Base-by-base conservation (phyloP, 331 rosid genomes). In the Malus hybrid region DNA sequence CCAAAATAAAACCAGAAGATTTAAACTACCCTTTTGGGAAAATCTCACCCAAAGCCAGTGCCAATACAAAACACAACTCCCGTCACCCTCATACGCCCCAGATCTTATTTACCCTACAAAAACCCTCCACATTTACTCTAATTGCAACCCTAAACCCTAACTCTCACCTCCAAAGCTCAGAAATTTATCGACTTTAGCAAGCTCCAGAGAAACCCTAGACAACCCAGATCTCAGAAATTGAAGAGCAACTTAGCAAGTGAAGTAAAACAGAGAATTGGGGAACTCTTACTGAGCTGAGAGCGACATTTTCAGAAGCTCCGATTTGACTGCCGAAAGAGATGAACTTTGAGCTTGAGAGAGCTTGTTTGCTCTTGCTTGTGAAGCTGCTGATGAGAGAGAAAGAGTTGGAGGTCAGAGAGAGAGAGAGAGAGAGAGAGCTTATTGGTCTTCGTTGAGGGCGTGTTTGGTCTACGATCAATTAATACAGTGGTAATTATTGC, bases 41-140 rank as follows among this genome's bases (percentile, higher is more conserved):
- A 69, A 65, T 67, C 79, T 84, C 88, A 89, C 72, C 91, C 91
- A 75, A 89, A 87, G 63, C 86, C 90, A 82, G 83, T 83, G 16
- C 86, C 85, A 74, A 85, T 77, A 79, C 86, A 85, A 74, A 52
- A 80, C 69, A 78, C 78, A 77, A 80, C 31, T 60, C 82, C 79
- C 18, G 71, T 81, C 34, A 80, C 63, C 85, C 80, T 83, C 88
- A 85, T 87, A 80, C 79, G 77, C 82, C 61, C 84, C 78, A 71
- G 88, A 81, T 81, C 86, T 81, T 83, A 77, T 39, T 39, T 15
- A 71, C 69, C 79, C 79, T 19, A 59, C 22, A 8, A 69, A 59
- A 29, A 63, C 22, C 75, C 15, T 60, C 62, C 55, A 28, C 85
- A 80, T 67, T 83, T 79, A 85, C 67, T 71, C 72, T 77, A 16